Percentiles rank a stretch among this genome's conserved stretches.
Conservation (phyloP, 805 yeast species). For the Pichia cephalocereana region DNA sequence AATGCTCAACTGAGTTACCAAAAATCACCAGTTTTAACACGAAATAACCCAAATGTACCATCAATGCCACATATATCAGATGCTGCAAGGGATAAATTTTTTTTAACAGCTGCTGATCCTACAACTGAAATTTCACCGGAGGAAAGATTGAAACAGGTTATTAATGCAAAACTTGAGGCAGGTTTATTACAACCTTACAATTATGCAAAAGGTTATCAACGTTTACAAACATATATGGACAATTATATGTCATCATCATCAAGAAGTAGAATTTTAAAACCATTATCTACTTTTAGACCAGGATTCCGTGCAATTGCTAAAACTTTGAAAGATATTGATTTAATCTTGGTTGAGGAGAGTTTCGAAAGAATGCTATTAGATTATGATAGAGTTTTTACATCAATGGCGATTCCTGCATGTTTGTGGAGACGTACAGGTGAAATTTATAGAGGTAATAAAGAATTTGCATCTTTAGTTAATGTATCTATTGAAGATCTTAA, state of each 20-base stretch:
- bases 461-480: conserved; percentile 88
- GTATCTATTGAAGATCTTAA: conserved; percentile 83
- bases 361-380: conserved; percentile 90
- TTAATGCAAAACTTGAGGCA: conserved; percentile 89
- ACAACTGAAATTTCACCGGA: conserved; percentile 91
- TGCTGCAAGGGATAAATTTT: conserved; percentile 86
- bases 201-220: conserved; percentile 87
- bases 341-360: conserved; percentile 86
- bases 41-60: background rate
- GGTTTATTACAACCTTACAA: conserved; percentile 88
- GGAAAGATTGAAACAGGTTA: conserved; percentile 85
- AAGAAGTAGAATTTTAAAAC: conserved; percentile 76
- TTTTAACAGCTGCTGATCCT: conserved; percentile 95
- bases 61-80: conserved; percentile 39
- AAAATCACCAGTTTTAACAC: background rate
- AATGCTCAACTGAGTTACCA: background rate
- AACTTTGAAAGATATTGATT: conserved; percentile 81
- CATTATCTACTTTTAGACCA: conserved; percentile 78
- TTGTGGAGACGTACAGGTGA: conserved; percentile 97
- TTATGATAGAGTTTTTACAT: conserved; percentile 89
- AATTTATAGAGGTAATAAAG: conserved; percentile 89
- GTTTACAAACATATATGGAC: conserved; percentile 87
- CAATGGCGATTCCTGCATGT: conserved; percentile 98
- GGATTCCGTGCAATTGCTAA: conserved; percentile 90
- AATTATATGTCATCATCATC: conserved; percentile 80